Evolutionary conservation across 352 stramenopile genomes (phyloP).

Genomic region (Phytophthora vignae): DNA sequence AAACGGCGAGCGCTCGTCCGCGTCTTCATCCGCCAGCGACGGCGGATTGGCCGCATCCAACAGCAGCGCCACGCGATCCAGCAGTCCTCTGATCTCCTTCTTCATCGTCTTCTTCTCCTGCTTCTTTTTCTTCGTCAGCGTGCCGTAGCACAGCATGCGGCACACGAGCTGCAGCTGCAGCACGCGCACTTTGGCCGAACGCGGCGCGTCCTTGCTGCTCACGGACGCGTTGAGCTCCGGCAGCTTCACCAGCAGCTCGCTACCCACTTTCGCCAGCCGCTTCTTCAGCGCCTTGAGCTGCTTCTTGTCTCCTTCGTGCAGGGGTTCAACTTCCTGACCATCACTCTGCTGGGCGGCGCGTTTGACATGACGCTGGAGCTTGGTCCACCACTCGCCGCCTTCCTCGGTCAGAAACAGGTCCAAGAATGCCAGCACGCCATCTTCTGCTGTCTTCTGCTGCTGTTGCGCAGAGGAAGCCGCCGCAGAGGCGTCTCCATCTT

Average conservation of each 20-base stretch:
- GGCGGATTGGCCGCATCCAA: slow-evolving; percentile 75
- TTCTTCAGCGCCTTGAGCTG: slow-evolving; percentile 28
- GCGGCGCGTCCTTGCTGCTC: slow-evolving; percentile 36
- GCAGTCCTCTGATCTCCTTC: slow-evolving; percentile 70
- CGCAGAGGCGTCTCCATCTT: slow-evolving; percentile 8
- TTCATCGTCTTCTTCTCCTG: slow-evolving; percentile 49
- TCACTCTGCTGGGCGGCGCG: slow-evolving; percentile 12
- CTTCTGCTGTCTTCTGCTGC: not conserved
- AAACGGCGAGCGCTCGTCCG: slow-evolving; percentile 78
- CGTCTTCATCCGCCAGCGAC: slow-evolving; percentile 69
- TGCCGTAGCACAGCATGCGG: slow-evolving; percentile 53
- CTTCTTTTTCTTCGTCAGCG: slow-evolving; percentile 33
- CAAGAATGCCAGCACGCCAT: slow-evolving; percentile 36
- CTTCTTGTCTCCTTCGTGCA: slow-evolving; percentile 19
- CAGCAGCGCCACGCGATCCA: slow-evolving; percentile 80
- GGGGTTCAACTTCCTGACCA: not conserved
- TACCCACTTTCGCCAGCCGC: slow-evolving; percentile 30
- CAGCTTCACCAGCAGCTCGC: slow-evolving; percentile 33
- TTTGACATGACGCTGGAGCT: slow-evolving; percentile 9
- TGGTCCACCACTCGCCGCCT: slow-evolving; percentile 41
- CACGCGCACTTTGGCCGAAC: slow-evolving; percentile 51
- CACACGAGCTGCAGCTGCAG: slow-evolving; percentile 77
- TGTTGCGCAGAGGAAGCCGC: slow-evolving; percentile 10
- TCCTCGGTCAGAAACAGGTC: slow-evolving; percentile 36
- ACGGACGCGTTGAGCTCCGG: slow-evolving; percentile 39